Percentiles rank a stretch among this genome's conserved stretches.
These are phyloP conservation scores for Taiozyma sp. DNA, from an alignment of 1,139 yeast species.

Conservation along the genomic window DNA sequence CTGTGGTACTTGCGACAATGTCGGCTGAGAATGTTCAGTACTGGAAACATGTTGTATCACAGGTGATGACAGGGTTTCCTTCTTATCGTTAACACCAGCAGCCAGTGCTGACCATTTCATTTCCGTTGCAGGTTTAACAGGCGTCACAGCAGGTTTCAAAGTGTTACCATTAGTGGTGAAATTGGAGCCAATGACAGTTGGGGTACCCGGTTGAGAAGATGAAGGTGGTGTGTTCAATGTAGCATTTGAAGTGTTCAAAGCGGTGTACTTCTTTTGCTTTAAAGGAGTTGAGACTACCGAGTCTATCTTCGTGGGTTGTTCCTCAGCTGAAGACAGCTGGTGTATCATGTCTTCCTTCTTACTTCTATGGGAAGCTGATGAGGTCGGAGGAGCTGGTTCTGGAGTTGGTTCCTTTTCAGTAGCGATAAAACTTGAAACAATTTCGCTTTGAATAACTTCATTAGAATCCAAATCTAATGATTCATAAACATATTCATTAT, in stretches of 20 bases:
- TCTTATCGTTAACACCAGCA: conserved; percentile 33
- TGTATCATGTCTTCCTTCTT: not conserved
- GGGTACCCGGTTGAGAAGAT: conserved; percentile 2
- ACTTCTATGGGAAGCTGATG: not conserved
- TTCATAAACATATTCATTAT: conserved; percentile 74
- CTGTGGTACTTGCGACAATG: not conserved
- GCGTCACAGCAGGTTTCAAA: conserved; percentile 8
- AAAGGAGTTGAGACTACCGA: conserved; percentile 6
- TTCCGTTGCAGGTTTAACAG: conserved; percentile 49
- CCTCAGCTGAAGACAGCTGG: not conserved
- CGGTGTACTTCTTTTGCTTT: conserved; percentile 8
- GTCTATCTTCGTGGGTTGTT: not conserved
- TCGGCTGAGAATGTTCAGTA: not conserved
- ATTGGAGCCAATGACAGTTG: conserved; percentile 3
- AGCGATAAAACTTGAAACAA: conserved; percentile 32
- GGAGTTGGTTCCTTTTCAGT: conserved; percentile 16
- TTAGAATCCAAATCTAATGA: conserved; percentile 55
- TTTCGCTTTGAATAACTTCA: conserved; percentile 42
- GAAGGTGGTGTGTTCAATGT: conserved; percentile 6
- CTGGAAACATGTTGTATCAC: not conserved
- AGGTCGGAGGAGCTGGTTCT: conserved; percentile 3
- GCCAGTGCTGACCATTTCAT: conserved; percentile 73
- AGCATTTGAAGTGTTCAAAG: not conserved
- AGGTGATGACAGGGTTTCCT: not conserved
- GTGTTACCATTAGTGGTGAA: conserved; percentile 2